A percentile compares a stretch with the other conserved stretches of the same genome.
These are phyloP conservation scores for Rhodocollybia butyracea DNA, from an alignment of 768 basidiomycete genomes.

Conservation along the genomic window DNA sequence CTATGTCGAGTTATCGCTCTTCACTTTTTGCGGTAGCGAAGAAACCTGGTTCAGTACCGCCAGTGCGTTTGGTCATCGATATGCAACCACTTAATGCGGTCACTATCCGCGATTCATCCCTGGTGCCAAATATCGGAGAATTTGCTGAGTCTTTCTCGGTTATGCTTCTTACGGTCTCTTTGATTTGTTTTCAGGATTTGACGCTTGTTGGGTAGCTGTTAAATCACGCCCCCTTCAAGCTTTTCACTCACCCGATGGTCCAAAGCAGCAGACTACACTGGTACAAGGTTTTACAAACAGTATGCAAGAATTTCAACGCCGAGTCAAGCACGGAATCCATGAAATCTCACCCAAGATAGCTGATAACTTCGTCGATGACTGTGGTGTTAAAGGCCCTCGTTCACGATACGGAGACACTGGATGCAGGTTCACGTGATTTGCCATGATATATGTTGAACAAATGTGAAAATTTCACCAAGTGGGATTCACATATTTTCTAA, in stretches of 20 bases:
- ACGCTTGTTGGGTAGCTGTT: not conserved
- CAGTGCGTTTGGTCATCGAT: not conserved
- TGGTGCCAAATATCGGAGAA: not conserved
- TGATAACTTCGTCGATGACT: conserved; percentile 20
- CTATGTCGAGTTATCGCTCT: not conserved
- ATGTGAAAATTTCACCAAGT: too few species aligned
- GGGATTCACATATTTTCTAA: too few species aligned
- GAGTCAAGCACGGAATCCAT: not conserved
- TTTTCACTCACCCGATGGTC: conserved; percentile 7
- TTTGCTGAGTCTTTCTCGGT: conserved; percentile 3
- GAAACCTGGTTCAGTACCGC: not conserved
- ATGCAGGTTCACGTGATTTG: too few species aligned
- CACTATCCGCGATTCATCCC: not conserved
- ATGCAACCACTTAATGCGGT: not conserved
- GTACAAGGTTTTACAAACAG: conserved; percentile 12
- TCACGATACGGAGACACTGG: conserved; percentile 19
- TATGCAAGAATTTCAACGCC: conserved; percentile 3
- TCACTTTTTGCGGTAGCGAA: not conserved
- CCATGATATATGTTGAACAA: too few species aligned
- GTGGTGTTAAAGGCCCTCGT: conserved; percentile 19
- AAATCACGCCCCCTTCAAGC: conserved; percentile 8
- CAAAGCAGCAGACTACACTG: conserved; percentile 11
- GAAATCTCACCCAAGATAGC: not conserved
- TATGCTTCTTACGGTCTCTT: not conserved
- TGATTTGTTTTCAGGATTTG: conserved; percentile 1